These are phyloP conservation scores for Graphium sp. DNA, from an alignment of 2,329 filamentous ascomycete species.

Conservation along the genomic window DNA sequence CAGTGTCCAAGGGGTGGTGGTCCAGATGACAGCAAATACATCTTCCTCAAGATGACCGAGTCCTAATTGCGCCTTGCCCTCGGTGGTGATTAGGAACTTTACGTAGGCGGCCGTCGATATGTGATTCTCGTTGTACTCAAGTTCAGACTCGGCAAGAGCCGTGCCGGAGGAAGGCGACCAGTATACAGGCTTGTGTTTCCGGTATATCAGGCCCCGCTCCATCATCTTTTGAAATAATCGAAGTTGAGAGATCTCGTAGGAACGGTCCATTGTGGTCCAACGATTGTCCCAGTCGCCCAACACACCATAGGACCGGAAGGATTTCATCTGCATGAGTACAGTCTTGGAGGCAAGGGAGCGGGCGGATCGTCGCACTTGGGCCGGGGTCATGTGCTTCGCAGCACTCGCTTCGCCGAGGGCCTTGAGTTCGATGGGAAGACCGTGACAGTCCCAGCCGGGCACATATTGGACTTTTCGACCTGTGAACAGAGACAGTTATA, in stretches of 20 bases:
- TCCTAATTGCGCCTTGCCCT: slow-evolving; percentile 13
- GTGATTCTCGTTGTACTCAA: slow-evolving; percentile 69
- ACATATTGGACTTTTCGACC: slow-evolving; percentile 61
- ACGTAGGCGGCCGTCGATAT: slow-evolving; percentile 61
- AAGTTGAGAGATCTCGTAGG: slow-evolving; percentile 60
- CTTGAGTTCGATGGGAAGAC: slow-evolving; percentile 91
- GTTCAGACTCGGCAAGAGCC: slow-evolving; percentile 67
- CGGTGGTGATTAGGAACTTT: slow-evolving; percentile 50
- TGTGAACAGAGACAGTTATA: slow-evolving; percentile 5
- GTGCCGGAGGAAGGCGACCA: slow-evolving; percentile 70
- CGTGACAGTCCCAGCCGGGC: slow-evolving; percentile 96
- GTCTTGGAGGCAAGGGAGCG: slow-evolving; percentile 50
- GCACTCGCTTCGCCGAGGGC: slow-evolving; percentile 45
- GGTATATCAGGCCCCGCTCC: slow-evolving; percentile 55
- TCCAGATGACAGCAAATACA: slow-evolving; percentile 86
- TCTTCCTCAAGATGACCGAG: slow-evolving; percentile 23
- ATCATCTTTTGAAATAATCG: slow-evolving; percentile 63
- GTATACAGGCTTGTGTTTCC: slow-evolving; percentile 68
- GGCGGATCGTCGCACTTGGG: slow-evolving; percentile 48
- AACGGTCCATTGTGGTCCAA: slow-evolving; percentile 66
- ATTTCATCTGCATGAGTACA: slow-evolving; percentile 54
- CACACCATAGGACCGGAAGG: slow-evolving; percentile 56
- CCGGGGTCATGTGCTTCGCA: slow-evolving; percentile 25
- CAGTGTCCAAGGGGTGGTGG: slow-evolving; percentile 93
- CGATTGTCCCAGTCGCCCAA: slow-evolving; percentile 67